phyloP scores from a whole-genome alignment of 2,329 filamentous ascomycete species.

The Cryphonectria japonica region DNA sequence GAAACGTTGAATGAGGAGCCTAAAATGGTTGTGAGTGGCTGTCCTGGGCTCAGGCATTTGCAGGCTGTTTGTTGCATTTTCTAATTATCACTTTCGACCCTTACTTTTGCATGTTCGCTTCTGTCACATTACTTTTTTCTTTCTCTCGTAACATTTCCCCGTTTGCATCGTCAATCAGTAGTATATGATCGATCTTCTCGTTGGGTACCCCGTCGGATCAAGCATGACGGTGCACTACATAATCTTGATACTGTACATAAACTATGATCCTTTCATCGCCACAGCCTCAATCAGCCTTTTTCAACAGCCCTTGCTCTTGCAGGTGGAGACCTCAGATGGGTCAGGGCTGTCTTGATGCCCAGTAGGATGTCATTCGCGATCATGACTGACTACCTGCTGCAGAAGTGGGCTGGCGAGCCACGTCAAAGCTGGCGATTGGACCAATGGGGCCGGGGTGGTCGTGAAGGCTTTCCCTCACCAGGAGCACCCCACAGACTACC shows the following conservation, averaged over 20 bases:
- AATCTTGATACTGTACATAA: background rate
- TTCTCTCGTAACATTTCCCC: background rate
- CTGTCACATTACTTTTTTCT: background rate
- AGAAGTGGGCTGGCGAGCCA: conserved; percentile 8
- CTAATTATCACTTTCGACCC: background rate
- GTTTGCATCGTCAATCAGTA: background rate
- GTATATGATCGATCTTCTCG: background rate
- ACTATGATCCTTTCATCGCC: background rate
- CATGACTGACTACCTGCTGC: background rate
- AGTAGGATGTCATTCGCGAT: background rate
- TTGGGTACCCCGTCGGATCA: background rate
- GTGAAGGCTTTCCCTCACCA: background rate
- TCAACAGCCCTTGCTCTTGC: background rate
- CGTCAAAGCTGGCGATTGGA: conserved; percentile 19
- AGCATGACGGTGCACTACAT: background rate
- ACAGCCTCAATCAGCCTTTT: background rate
- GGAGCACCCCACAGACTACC: conserved; percentile 2
- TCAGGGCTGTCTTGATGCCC: conserved; percentile 3
- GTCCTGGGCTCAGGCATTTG: background rate
- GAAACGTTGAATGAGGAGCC: background rate
- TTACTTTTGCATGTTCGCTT: background rate
- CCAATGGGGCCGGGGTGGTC: background rate
- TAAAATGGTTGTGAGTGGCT: background rate
- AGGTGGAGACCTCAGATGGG: background rate
- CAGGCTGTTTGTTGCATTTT: background rate